Evolutionary conservation across 2,329 filamentous ascomycete genomes (phyloP).

Genomic region (Parasarocladium wereldwijsianum): DNA sequence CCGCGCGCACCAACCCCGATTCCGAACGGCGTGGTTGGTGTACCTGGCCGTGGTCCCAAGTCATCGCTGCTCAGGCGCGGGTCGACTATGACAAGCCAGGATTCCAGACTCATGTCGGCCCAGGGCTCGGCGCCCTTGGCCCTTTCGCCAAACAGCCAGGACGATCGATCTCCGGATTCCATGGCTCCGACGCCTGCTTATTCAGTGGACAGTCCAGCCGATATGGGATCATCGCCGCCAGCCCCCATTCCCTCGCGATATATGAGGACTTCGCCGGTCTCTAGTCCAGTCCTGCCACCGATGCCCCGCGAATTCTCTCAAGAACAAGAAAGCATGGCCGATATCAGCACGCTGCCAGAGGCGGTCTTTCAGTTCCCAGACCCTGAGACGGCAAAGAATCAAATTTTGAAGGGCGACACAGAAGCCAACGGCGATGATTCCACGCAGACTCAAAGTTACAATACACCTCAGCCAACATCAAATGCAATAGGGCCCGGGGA

Average conservation of each 20-base stretch:
- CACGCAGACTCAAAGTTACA: slow-evolving; percentile 20
- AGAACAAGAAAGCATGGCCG: slow-evolving; percentile 73
- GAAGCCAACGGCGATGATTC: slow-evolving; percentile 19
- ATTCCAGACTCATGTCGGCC: slow-evolving; percentile 28
- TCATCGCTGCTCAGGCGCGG: slow-evolving; percentile 12
- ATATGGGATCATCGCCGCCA: slow-evolving; percentile 83
- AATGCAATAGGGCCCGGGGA: slow-evolving; percentile 4
- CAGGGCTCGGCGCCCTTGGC: slow-evolving; percentile 24
- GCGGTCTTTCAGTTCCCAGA: slow-evolving; percentile 3
- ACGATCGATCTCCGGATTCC: slow-evolving; percentile 41
- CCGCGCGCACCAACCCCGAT: slow-evolving; percentile 67
- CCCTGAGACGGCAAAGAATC: slow-evolving; percentile 12
- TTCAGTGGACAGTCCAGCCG: slow-evolving; percentile 56
- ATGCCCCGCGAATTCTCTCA: slow-evolving; percentile 46
- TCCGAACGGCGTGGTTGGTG: slow-evolving; percentile 28
- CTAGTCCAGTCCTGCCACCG: slow-evolving; percentile 62
- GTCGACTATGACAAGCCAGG: slow-evolving; percentile 42
- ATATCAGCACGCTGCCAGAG: slow-evolving; percentile 21
- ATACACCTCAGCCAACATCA: slow-evolving; percentile 13
- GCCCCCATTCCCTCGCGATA: slow-evolving; percentile 48
- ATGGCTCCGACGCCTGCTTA: slow-evolving; percentile 32
- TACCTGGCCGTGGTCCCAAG: slow-evolving; percentile 14
- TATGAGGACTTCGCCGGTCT: slow-evolving; percentile 48
- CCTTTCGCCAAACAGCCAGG: slow-evolving; percentile 25
- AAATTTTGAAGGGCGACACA: slow-evolving; percentile 26